A percentile compares a stretch with the other conserved stretches of the same genome.
Conservation (phyloP, 257 asterid species). For the Lycium ferocissimum region DNA sequence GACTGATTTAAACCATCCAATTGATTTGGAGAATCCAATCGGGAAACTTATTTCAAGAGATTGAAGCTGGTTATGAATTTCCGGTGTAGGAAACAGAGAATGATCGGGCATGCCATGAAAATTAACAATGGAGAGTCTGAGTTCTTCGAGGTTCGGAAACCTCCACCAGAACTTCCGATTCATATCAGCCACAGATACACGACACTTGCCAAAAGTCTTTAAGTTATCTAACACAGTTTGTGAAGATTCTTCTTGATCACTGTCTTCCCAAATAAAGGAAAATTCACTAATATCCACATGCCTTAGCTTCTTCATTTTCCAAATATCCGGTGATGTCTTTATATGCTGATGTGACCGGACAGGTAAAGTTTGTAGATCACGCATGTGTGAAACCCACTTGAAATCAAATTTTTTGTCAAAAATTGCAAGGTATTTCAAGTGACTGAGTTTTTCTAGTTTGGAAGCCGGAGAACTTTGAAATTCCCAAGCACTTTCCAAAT, state of each 20-base stretch:
- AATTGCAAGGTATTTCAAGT: slow-evolving; percentile 4
- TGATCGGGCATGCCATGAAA: neutral
- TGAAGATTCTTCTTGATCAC: neutral
- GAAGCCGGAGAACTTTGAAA: slow-evolving; percentile 1
- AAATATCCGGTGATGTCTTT: slow-evolving; percentile 16
- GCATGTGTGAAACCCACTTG: slow-evolving; percentile 25
- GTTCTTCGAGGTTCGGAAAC: slow-evolving; percentile 23
- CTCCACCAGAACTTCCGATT: slow-evolving; percentile 29
- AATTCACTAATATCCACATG: slow-evolving; percentile 20
- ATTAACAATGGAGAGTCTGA: slow-evolving; percentile 19
- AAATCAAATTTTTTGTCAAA: slow-evolving; percentile 6
- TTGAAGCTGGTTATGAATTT: neutral
- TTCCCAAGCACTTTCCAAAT: neutral
- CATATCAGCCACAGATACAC: slow-evolving; percentile 3
- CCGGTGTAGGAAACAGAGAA: slow-evolving; percentile 13
- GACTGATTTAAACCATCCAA: slow-evolving; percentile 14
- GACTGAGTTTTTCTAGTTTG: neutral
- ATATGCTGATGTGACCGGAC: slow-evolving; percentile 17
- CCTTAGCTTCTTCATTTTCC: slow-evolving; percentile 26
- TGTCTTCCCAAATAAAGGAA: slow-evolving; percentile 24
- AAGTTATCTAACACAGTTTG: neutral
- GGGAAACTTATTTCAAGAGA: slow-evolving; percentile 24
- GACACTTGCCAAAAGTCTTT: slow-evolving; percentile 6
- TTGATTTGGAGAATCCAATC: neutral
- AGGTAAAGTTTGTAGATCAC: neutral